Evolutionary conservation across 2,329 filamentous ascomycete genomes (phyloP), one percentile per base, ranked within the genome.

Genomic region (Phialophora verrucosa): DNA sequence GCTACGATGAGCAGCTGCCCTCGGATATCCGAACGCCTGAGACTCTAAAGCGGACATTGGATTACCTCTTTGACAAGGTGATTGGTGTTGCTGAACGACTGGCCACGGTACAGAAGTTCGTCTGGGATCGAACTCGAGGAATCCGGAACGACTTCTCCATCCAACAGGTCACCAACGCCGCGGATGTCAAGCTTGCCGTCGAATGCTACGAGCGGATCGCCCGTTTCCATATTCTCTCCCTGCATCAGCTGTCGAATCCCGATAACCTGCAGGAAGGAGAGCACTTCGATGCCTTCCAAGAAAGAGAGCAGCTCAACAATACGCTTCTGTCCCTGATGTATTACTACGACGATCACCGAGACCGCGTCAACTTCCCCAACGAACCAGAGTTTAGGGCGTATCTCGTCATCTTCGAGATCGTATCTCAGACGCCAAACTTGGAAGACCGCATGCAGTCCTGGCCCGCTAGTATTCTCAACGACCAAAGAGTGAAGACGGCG

Each of bases 121-220:
- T 89, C 29, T 90, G 87, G 87, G 87, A 89, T 73, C 82, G 87
- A 20, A 88, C 87, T 38, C 82, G 87, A 55, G 87, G 85, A 4
- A 84, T 90, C 65, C 83, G 87, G 49, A 89, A 89, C 72, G 87
- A 90, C 73, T 86, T 89, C 59, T 86, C 85, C 2, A 87, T 88
- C 23, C 86, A 88, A 74, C 84, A 86, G 72, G 77, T 88, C 64
- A 84, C 83, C 7, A 84, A 83, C 67, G 75, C 78, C n/a, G 78
- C 81, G n/a, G 84, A 88, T 72, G 81, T 89, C 42, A 76, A 78
- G 55, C 81, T 84, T 23, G 84, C 86, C 4, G 84, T 89, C 6
- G 83, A 84, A 25, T 88, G 86, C 71, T 83, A 86, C 57, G 87
- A 90, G 74, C 81, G 85, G 49, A 89, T 88, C 70, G 86, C 85